These are phyloP conservation scores for Paecilomyces sp. DNA, from an alignment of 2,329 filamentous ascomycete species.

Conservation along the genomic window DNA sequence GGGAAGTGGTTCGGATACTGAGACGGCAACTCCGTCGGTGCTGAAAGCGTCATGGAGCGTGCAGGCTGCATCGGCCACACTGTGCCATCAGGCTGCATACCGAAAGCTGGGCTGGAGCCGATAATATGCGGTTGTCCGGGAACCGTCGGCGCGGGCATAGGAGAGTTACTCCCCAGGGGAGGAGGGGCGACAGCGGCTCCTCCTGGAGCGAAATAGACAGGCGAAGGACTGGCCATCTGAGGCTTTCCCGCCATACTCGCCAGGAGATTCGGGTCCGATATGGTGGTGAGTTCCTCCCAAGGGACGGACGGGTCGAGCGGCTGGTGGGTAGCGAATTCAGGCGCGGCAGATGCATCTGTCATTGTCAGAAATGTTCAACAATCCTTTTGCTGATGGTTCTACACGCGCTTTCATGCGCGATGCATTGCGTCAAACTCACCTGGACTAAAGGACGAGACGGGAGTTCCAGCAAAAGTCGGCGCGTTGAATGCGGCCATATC, in stretches of 20 bases:
- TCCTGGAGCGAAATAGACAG: slow-evolving; percentile 23
- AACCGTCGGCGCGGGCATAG: slow-evolving; percentile 23
- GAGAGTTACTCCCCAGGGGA: slow-evolving; percentile 17
- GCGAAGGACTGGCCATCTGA: slow-evolving; percentile 25
- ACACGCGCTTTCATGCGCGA: neutral
- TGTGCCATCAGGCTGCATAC: slow-evolving; percentile 29
- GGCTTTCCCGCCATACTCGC: slow-evolving; percentile 23
- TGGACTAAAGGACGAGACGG: slow-evolving; percentile 28
- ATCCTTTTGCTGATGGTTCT: neutral
- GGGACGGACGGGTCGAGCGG: slow-evolving; percentile 26
- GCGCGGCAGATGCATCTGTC: slow-evolving; percentile 21
- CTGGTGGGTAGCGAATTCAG: slow-evolving; percentile 22
- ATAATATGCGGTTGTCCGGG: slow-evolving; percentile 25
- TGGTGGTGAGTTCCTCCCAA: slow-evolving; percentile 32
- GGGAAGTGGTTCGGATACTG: slow-evolving; percentile 20
- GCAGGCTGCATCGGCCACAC: slow-evolving; percentile 27
- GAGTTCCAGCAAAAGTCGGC: slow-evolving; percentile 20
- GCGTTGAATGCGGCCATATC: slow-evolving; percentile 28
- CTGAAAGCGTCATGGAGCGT: slow-evolving; percentile 27
- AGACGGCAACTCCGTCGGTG: slow-evolving; percentile 21
- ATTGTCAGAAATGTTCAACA: slow-evolving; percentile 3
- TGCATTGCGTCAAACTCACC: slow-evolving; percentile 19
- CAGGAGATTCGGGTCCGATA: slow-evolving; percentile 28
- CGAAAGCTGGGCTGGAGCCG: slow-evolving; percentile 19
- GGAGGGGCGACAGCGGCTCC: slow-evolving; percentile 17